Evolutionary conservation across 805 yeast genomes (phyloP), one percentile per base, ranked within the genome.

Genomic region (Cyberlindnera galapagoensis): DNA sequence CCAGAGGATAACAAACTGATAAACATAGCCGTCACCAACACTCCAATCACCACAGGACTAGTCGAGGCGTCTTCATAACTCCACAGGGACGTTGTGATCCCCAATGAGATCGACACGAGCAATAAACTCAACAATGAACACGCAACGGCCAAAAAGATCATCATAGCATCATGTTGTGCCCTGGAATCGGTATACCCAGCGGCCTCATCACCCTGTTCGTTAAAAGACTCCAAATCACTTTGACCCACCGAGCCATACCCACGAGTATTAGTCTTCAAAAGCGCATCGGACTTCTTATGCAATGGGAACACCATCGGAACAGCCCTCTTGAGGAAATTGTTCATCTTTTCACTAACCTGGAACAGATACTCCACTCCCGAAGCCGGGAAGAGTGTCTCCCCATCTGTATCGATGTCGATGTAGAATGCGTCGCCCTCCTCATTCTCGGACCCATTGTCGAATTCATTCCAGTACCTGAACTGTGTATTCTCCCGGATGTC

Each of bases 401-500:
- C 65, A 17, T 43, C 31, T 5, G 38, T 44, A 12, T 48, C 51
- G 9, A 56, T 46, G 15, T 60, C 52, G 22, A 65, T 61, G 31
- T 60, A 56, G 5, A 61, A 63, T 6, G 46, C 59, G 21, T 48
- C 60, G 21, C 52, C 61, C 20, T 60, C 64, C 36, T 60, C 74
- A 26, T 57, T 71, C 36, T 75, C 82, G 1, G 78, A 74, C 0
- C 70, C 71, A 44, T 76, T 64, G 45, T 76, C 83, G 48, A 76
- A 76, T 54, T 76, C 83, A 46, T 76, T 76, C 83, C 83, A 76
- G 50, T 76, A 76, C 28, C 78, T 51, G 24, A 47, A 46, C 44
- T 31, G 53, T 32, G 44, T 26, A 2, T 42, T 39, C 31, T 48
- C 49, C n/a, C n/a, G n/a, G n/a, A n/a, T n/a, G n/a, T n/a, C n/a